Base-by-base conservation (phyloP, 2,329 filamentous ascomycete genomes). In the Cercospora beticola region DNA sequence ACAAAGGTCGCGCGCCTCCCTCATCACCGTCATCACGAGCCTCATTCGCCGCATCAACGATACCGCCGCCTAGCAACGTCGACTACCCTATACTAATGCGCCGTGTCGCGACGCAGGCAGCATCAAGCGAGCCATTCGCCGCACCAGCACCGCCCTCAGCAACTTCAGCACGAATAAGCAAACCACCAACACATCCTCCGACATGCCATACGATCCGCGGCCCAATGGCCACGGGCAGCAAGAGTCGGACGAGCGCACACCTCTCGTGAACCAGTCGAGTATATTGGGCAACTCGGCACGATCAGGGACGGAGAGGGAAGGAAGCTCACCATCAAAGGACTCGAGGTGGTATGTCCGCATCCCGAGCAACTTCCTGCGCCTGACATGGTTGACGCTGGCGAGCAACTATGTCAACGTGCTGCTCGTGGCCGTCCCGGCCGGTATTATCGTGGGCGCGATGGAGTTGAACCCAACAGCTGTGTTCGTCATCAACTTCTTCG, bases 401-500 rank as follows among this genome's bases (percentile, higher is more conserved):
- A 85, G 83, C 81, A 85, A 83, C 78, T 84, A 84, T 79, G 88
- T 86, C 79, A 94, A 94, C 78, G 85, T 90, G 72, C 84, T 90
- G 64, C 88, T 95, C 71, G 83, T 92, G 69, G 89, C 90, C 76
- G 92, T 93, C 8, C 91, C 91, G 9, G 79, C 92, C 52, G 91
- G 91, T 70, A 91, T 94, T 70, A 76, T 89, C 64, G 88, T 90
- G 68, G 91, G 90, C 68, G 80, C 82, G 14, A 75, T 87, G 68
- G 82, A 83, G 58, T 91, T 90, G 88, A 83, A 85, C 75, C 86
- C 91, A 0, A 87, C 88, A 10, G 86, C 86, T 65, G 86, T 93
- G 72, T 94, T 94, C 79, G 83, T 88, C 60, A 86, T 93, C 78
- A 94, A 94, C 82, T 93, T 93, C 82, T 86, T 93, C 73, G 91